These are phyloP conservation scores for Benincasa hispida DNA, from an alignment of 306 rosid species.

Conservation along the genomic window DNA sequence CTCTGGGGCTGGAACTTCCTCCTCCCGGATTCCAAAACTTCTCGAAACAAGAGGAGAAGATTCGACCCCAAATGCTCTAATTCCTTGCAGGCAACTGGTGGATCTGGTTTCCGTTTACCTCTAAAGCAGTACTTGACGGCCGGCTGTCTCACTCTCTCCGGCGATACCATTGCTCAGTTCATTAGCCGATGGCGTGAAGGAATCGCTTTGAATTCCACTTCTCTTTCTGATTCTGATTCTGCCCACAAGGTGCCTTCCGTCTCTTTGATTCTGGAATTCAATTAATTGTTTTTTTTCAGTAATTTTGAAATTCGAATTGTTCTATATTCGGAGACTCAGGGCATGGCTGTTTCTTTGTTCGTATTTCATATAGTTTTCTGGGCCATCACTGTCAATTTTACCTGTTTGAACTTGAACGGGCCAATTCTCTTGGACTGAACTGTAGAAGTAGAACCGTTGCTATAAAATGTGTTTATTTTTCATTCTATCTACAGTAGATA, in stretches of 20 bases:
- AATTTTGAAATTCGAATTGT: neutral
- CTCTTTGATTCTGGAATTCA: slow-evolving; percentile 10
- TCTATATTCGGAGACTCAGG: neutral
- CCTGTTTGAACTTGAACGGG: neutral
- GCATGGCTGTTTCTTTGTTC: neutral
- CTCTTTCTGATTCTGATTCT: neutral
- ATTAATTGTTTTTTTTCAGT: neutral
- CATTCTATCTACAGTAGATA: no score
- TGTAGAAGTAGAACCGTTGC: neutral
- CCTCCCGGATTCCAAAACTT: slow-evolving; percentile 15
- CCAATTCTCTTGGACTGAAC: neutral
- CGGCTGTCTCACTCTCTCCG: slow-evolving; percentile 37
- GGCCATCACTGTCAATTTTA: neutral
- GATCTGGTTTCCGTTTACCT: slow-evolving; percentile 50
- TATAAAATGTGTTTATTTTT: neutral
- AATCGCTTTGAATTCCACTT: neutral
- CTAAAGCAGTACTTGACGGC: slow-evolving; percentile 69
- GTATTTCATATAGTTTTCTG: neutral
- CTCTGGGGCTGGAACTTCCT: slow-evolving; percentile 53
- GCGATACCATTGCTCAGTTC: slow-evolving; percentile 51
- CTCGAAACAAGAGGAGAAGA: slow-evolving; percentile 23
- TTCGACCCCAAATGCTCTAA: slow-evolving; percentile 33
- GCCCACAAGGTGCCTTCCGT: neutral
- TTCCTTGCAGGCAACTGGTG: slow-evolving; percentile 28
- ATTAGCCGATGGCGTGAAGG: slow-evolving; percentile 20